Evolutionary conservation across 352 stramenopile species (phyloP).

Genomic region (Phytophthora constricta): DNA sequence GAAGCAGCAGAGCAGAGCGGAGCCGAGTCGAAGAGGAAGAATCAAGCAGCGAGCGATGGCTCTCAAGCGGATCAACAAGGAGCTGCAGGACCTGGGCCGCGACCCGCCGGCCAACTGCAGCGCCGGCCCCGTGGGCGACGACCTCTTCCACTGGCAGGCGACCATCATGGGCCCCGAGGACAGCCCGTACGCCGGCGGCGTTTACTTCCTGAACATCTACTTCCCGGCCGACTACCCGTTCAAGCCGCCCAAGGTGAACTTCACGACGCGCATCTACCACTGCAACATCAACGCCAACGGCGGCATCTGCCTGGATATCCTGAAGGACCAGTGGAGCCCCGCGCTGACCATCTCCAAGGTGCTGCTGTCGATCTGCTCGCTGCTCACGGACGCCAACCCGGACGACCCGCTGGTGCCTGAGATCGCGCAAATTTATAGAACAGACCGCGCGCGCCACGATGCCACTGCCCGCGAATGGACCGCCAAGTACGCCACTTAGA

Average conservation of each 20-base stretch:
- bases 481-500: conserved; percentile 99
- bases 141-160: conserved; percentile 98
- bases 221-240: conserved; percentile 99
- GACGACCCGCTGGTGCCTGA: conserved; percentile 97
- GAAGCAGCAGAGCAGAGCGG: conserved; percentile 44
- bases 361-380: conserved; percentile 99
- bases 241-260: conserved; percentile 99
- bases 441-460: conserved; percentile 93
- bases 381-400: conserved; percentile 99
- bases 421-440: conserved; percentile 96
- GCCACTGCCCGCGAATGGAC: conserved; percentile 97
- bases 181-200: conserved; percentile 96
- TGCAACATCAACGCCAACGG: conserved; percentile 99
- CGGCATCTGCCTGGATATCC: conserved; percentile 99
- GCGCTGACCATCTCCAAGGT: conserved; percentile 99
- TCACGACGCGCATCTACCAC: conserved; percentile 99
- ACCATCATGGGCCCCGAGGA: conserved; percentile 99
- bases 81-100: conserved; percentile 93
- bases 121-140: conserved; percentile 97
- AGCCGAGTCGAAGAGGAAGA: conserved; percentile 26
- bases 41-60: conserved; percentile 65
- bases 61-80: conserved; percentile 96
- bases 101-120: conserved; percentile 99
- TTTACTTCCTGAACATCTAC: conserved; percentile 99
- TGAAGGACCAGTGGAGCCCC: conserved; percentile 99